Percentiles rank a stretch among this genome's conserved stretches.
Conservation (phyloP, 345 rosid genomes). For the Anacardium occidentale region DNA sequence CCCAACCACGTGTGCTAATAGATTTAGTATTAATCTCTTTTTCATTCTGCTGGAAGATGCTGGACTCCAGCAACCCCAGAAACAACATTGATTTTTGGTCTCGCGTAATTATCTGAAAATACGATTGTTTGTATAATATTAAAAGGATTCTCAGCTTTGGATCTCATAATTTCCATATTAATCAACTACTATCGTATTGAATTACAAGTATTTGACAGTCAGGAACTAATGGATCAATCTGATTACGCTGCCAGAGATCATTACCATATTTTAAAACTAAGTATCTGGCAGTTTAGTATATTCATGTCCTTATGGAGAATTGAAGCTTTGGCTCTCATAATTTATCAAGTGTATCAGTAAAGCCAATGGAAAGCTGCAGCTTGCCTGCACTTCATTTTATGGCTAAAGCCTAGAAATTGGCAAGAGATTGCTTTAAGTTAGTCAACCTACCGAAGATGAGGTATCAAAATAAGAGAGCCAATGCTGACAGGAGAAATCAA, state of each 20-base stretch:
- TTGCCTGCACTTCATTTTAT: constrained; percentile 5
- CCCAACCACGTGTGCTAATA: constrained; percentile 7
- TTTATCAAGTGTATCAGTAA: neutral
- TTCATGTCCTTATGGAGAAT: neutral
- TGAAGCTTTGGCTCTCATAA: constrained; percentile 14
- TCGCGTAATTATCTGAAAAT: no score
- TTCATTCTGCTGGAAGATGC: neutral
- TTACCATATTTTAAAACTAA: no score
- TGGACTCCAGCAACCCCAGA: neutral
- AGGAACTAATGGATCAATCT: neutral
- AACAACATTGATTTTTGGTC: no score
- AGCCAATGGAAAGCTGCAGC: constrained; percentile 2
- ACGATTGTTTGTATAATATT: neutral
- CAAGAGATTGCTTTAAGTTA: constrained; percentile 1
- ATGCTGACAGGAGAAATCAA: neutral
- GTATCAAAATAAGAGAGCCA: neutral
- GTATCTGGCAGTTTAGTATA: neutral
- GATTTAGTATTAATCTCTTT: neutral
- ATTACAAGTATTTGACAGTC: neutral
- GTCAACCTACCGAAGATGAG: constrained; percentile 11
- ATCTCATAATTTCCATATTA: constrained; percentile 13
- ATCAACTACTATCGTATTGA: neutral
- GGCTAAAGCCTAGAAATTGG: constrained; percentile 9
- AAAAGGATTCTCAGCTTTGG: neutral
- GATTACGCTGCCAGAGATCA: neutral